Evolutionary conservation across 2,329 filamentous ascomycete species (phyloP), one percentile per base, ranked within the genome.

Genomic region (Aureobasidium lini): DNA sequence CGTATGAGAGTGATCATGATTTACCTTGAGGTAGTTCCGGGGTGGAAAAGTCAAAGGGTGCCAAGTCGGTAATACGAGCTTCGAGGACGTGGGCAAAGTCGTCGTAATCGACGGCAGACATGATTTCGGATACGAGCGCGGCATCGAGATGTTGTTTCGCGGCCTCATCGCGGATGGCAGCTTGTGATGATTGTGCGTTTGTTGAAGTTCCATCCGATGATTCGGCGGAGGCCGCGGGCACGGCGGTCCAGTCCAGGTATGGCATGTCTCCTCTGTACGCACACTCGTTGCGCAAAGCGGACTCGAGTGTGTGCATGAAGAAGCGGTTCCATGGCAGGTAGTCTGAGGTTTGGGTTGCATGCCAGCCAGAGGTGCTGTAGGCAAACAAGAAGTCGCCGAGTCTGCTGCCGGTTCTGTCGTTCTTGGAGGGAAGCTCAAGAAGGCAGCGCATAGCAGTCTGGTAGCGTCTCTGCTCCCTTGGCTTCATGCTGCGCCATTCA

Each of bases 251-350:
- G 61, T 70, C 64, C 63, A 66, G 68, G 59, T 68, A 69, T 18
- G 63, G 58, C 28, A 64, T 47, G 32, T 59, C 31, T 15, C 65
- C 67, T 3, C 50, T 52, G 54, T 68, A 70, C 0, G 59, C 62
- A 49, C 68, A 70, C 31, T 63, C 42, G 1, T 63, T 57, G n/a
- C 63, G 42, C 13, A 70, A 47, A 7, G 66, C 61, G 2, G 18
- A 57, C 56, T 69, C 67, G 40, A 66, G 67, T 16, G 63, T 59
- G 44, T 66, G 62, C 15, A 68, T 42, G 48, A 67, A 67, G 44
- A 63, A 68, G 34, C 67, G 62, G 52, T 69, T 67, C 66, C 67
- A 68, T 6, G 65, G 63, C 8, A 68, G 56, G 54, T 66, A 70
- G 5, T 63, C 47, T 2, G 63, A 63, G 31, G 61, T 64, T 48